Percentiles rank a stretch among this genome's conserved stretches.
phyloP scores from a whole-genome alignment of 495 filamentous ascomycete genomes.

The Antarctomyces pellizariae region DNA sequence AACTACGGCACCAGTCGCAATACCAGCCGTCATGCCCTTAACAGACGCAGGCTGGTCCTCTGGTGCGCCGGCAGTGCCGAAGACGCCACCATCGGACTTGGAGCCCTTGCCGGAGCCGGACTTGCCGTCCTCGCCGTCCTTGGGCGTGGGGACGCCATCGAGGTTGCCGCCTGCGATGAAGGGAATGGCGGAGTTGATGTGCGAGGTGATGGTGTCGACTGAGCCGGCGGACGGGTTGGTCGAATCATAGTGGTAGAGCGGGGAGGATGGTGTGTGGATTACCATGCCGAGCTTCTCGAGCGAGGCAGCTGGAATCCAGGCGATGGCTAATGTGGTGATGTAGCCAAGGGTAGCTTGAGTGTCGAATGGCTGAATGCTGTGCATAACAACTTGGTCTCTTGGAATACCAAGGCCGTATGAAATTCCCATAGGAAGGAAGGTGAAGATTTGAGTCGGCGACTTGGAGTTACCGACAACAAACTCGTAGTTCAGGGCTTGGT shows the following conservation, averaged over 20 bases:
- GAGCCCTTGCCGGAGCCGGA: slow-evolving; percentile 8
- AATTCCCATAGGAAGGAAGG: slow-evolving; percentile 52
- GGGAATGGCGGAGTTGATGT: slow-evolving; percentile 72
- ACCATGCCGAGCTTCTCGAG: slow-evolving; percentile 36
- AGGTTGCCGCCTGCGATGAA: slow-evolving; percentile 35
- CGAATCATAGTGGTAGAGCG: too few relatives aligned
- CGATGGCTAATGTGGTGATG: slow-evolving; percentile 59
- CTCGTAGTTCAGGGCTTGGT: slow-evolving; percentile 51
- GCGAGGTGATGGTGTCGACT: slow-evolving; percentile 40
- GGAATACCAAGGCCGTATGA: slow-evolving; percentile 35
- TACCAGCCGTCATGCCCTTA: slow-evolving; percentile 57
- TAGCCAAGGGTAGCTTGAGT: slow-evolving; percentile 45
- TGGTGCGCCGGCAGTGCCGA: too few relatives aligned
- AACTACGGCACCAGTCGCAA: slow-evolving; percentile 51
- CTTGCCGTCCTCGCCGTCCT: slow-evolving; percentile 11
- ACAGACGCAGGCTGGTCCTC: slow-evolving; percentile 18
- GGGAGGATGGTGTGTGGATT: slow-evolving; percentile 40
- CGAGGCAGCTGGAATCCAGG: slow-evolving; percentile 44
- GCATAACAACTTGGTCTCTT: slow-evolving; percentile 32
- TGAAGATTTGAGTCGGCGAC: slow-evolving; percentile 71
- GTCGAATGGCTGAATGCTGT: slow-evolving; percentile 55
- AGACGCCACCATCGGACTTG: slow-evolving; percentile 16
- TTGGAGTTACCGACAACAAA: slow-evolving; percentile 49
- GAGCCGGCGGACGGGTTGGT: slow-evolving; percentile 32
- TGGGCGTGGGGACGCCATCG: slow-evolving; percentile 12